These are phyloP conservation scores for Eucalyptus erythrocorys DNA, from an alignment of 345 rosid genomes.

Conservation along the genomic window DNA sequence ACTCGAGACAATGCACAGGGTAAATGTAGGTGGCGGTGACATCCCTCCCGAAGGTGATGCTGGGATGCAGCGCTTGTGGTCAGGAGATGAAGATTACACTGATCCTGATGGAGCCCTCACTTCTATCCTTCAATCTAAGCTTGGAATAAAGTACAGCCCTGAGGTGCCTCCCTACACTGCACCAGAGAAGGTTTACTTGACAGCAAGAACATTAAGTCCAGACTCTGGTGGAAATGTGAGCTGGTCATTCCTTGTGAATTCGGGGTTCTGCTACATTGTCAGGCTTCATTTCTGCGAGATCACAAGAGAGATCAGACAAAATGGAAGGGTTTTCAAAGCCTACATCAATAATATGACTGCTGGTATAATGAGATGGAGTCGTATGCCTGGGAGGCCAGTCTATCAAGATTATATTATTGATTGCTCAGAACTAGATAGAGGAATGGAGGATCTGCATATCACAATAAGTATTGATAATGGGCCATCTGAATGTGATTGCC, in stretches of 20 bases:
- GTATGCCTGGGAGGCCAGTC: slow-evolving; percentile 1
- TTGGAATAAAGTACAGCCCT: neutral
- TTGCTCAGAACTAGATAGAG: no score
- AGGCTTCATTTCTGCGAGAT: slow-evolving; percentile 10
- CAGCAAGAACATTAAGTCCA: neutral
- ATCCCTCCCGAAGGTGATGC: neutral
- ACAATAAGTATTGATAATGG: neutral
- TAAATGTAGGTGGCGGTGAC: slow-evolving; percentile 8
- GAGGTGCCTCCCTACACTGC: slow-evolving; percentile 6
- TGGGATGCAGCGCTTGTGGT: slow-evolving; percentile 12
- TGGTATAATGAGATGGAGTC: neutral
- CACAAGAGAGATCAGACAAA: neutral
- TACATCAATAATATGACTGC: slow-evolving; percentile 9
- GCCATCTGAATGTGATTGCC: neutral
- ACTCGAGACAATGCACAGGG: slow-evolving; percentile 2
- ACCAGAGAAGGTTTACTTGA: slow-evolving; percentile 5
- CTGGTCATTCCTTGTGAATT: slow-evolving; percentile 15
- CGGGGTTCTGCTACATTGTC: slow-evolving; percentile 16
- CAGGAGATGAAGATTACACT: neutral
- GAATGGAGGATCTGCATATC: neutral
- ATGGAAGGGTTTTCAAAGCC: slow-evolving; percentile 2
- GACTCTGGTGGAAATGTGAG: neutral
- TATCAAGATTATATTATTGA: slow-evolving; percentile 1
- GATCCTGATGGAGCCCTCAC: neutral
- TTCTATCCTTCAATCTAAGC: neutral